Conservation (phyloP, 371 early-diverging fungal species). For the Circinella minor region DNA sequence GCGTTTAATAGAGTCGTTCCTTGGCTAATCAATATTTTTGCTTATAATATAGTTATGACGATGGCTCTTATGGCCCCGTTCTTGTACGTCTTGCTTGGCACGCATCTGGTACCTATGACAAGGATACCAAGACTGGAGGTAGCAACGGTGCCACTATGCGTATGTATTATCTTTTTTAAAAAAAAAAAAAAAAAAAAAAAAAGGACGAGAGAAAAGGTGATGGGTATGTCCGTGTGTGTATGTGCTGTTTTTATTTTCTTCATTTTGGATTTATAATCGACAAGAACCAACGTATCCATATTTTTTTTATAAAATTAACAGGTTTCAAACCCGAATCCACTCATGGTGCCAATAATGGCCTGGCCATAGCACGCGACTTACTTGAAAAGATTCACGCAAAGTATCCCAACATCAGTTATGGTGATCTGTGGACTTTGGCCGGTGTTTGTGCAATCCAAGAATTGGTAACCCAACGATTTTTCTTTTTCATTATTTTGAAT, state of each 20-base stretch:
- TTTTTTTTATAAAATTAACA: conserved; percentile 12
- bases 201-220: neutral
- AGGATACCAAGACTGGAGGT: conserved; percentile 83
- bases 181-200: neutral
- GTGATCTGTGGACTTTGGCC: conserved; percentile 94
- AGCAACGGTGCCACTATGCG: conserved; percentile 92
- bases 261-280: neutral
- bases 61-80: conserved; percentile 90
- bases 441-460: conserved; percentile 92
- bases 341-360: conserved; percentile 90
- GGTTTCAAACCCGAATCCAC: conserved; percentile 71
- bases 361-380: conserved; percentile 78
- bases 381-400: conserved; percentile 86
- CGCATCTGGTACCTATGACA: conserved; percentile 91
- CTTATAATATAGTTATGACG: conserved; percentile 70
- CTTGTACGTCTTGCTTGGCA: conserved; percentile 95
- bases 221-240: too few species aligned
- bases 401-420: conserved; percentile 85
- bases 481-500: neutral
- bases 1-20: neutral
- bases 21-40: neutral
- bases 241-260: neutral
- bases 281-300: neutral
- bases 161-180: conserved; percentile 23
- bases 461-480: conserved; percentile 36